Conservation (phyloP, 192 early-diverging fungal species). For the Coemansia pectinata region DNA sequence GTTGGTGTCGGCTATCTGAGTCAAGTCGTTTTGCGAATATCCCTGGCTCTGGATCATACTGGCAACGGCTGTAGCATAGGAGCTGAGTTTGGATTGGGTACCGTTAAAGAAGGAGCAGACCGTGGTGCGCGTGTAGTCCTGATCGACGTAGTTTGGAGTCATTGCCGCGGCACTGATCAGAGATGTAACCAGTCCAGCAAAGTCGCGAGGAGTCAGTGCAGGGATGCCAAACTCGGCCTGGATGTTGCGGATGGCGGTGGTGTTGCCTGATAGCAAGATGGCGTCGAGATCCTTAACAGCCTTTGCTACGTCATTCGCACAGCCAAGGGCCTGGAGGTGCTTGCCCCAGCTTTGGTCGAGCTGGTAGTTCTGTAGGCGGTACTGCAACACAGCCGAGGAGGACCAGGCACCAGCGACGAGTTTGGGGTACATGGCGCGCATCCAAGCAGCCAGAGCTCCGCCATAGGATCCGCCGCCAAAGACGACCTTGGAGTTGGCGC, state of each 20-base stretch:
- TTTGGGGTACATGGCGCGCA: conserved; percentile 62
- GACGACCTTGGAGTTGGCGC: conserved; percentile 21
- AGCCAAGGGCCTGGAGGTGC: conserved; percentile 35
- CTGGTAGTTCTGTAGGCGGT: conserved; percentile 59
- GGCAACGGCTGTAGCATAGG: conserved; percentile 21
- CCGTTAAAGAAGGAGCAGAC: conserved; percentile 35
- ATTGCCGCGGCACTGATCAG: conserved; percentile 21
- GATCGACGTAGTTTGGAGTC: conserved; percentile 7
- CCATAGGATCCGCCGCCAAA: conserved; percentile 73
- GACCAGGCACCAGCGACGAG: conserved; percentile 65
- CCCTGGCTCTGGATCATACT: conserved; percentile 12
- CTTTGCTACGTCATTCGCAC: conserved; percentile 25
- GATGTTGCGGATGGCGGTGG: conserved; percentile 11
- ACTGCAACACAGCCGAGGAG: conserved; percentile 69
- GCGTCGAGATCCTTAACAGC: conserved; percentile 50
- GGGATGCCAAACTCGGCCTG: conserved; percentile 29
- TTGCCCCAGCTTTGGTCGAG: conserved; percentile 56
- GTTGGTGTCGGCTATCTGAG: conserved; percentile 31
- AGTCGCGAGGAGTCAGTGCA: conserved; percentile 28
- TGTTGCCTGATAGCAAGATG: conserved; percentile 26
- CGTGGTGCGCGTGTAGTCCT: conserved; percentile 13
- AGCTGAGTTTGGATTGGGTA: conserved; percentile 17
- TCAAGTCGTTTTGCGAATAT: conserved; percentile 10
- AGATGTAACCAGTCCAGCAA: conserved; percentile 25
- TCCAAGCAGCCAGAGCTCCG: conserved; percentile 73